Conservation (phyloP, 1,284 basidiomycete species). For the Cutaneotrichosporon sp. region DNA sequence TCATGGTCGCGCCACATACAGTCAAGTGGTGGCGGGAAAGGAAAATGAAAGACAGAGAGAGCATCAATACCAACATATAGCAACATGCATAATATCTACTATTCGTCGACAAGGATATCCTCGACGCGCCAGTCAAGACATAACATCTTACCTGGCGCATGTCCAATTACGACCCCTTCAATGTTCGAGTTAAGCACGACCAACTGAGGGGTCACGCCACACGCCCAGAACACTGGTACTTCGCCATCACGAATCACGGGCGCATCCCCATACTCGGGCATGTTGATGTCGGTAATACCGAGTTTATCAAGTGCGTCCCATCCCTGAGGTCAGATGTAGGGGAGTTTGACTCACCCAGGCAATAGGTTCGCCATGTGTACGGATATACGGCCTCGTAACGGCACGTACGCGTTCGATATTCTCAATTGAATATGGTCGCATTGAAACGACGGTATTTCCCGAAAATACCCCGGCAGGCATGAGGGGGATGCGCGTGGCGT, state of each 20-base stretch:
- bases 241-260: conserved; percentile 35
- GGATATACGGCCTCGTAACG: conserved; percentile 34
- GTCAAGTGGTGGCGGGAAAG: neutral
- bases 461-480: conserved; percentile 33
- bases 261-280: conserved; percentile 39
- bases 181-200: conserved; percentile 24
- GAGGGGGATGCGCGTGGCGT: conserved; percentile 28
- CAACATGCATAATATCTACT: neutral
- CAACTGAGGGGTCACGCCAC: conserved; percentile 44
- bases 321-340: conserved; percentile 24
- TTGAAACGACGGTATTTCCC: conserved; percentile 45
- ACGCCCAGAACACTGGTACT: conserved; percentile 47
- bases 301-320: conserved; percentile 30
- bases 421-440: conserved; percentile 38
- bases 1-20: neutral
- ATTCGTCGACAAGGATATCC: conserved; percentile 17
- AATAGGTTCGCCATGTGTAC: conserved; percentile 44
- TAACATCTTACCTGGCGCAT: conserved; percentile 44
- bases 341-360: conserved; percentile 29
- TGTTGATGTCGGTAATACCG: conserved; percentile 35
- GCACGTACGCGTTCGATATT: conserved; percentile 29
- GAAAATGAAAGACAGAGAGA: neutral
- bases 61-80: neutral
- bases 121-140: conserved; percentile 31
- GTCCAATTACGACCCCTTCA: conserved; percentile 33